Base-by-base conservation (phyloP, 2,329 filamentous ascomycete species). In the Pseudomassariella vexata region DNA sequence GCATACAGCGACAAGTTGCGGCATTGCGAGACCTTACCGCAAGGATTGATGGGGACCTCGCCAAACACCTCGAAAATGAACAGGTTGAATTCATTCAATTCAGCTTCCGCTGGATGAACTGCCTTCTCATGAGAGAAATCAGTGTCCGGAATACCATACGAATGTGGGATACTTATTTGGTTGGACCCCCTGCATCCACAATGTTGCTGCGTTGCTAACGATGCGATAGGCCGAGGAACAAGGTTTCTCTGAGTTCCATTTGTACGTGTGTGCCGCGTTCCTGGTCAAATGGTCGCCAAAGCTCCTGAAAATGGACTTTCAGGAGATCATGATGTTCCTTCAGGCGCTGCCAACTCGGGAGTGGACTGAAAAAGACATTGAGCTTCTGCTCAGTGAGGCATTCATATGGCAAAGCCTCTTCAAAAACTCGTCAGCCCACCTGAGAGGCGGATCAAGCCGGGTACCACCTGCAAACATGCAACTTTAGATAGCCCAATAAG, bases 41-140 rank as follows among this genome's bases (percentile, higher is more conserved):
- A 32, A 74, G 92, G 35, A 98, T 98, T 44, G 90, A 96, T 55
- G 76, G 76, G 18, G 73, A 72, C 4, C 65, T 98, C 28, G 86
- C 89, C 3, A 92, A 85, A 47, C 92, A 98, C 55, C 69, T 98
- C 24, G 87, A 95, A 54, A 75, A 75, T 16, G 88, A 96, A 59
- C 82, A 88, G 19, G 87, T 98, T 18, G 92, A 98, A 55, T 98
- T 98, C 53, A 98, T 98, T 50, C 92, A 98, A 55, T 98, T 98
- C 62, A 95, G 88, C 60, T 98, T 98, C 57, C 76, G 92, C 35
- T 98, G 92, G 92, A 98, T 98, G 92, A 98, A 98, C 52, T 98
- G 92, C 58, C 75, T 98, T 32, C 69, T 98, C 44, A 98, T 98
- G 92, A 77, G 92, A 42, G 92, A 98, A 63, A 85, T 98, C 44